Percentiles rank a stretch among this genome's conserved stretches.
These are phyloP conservation scores for Penicillium paradoxum DNA, from an alignment of 495 filamentous ascomycete species.

Conservation along the genomic window DNA sequence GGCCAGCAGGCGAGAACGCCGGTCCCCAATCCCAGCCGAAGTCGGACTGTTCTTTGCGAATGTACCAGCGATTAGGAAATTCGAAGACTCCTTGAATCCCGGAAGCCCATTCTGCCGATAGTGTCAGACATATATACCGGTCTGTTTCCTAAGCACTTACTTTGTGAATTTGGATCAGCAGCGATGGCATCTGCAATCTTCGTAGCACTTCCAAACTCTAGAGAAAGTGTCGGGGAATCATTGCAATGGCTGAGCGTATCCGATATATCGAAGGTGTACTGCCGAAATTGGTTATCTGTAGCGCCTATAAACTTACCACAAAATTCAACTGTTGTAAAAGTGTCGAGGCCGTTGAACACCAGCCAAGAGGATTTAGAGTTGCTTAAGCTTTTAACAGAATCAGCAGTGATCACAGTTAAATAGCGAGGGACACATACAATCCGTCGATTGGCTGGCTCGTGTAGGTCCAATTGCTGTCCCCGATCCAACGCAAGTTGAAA, in stretches of 20 bases:
- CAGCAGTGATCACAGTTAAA: constrained; percentile 3
- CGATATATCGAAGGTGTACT: constrained; percentile 65
- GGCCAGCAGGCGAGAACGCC: constrained; percentile 60
- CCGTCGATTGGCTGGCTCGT: constrained; percentile 45
- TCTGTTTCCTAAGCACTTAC: constrained; percentile 13
- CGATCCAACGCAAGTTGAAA: constrained; percentile 58
- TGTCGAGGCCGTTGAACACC: constrained; percentile 63
- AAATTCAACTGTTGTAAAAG: constrained; percentile 57
- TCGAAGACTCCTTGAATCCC: constrained; percentile 38
- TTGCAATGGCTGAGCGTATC: constrained; percentile 44
- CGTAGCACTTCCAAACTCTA: constrained; percentile 55
- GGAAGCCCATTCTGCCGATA: constrained; percentile 38
- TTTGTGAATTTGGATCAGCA: constrained; percentile 48
- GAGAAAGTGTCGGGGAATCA: constrained; percentile 35
- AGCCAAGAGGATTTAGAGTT: constrained; percentile 43
- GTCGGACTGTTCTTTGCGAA: constrained; percentile 65
- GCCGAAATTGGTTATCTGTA: constrained; percentile 68
- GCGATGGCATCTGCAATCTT: constrained; percentile 52
- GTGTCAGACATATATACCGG: not conserved
- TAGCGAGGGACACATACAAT: constrained; percentile 34
- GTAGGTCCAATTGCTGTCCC: constrained; percentile 59
- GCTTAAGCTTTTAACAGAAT: constrained; percentile 12
- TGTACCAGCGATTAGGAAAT: constrained; percentile 56
- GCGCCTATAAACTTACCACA: constrained; percentile 57
- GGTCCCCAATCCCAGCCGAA: constrained; percentile 73